Evolutionary conservation across 2,329 filamentous ascomycete species (phyloP), one percentile per base, ranked within the genome.

Genomic region (Aspergillus aculeatus): DNA sequence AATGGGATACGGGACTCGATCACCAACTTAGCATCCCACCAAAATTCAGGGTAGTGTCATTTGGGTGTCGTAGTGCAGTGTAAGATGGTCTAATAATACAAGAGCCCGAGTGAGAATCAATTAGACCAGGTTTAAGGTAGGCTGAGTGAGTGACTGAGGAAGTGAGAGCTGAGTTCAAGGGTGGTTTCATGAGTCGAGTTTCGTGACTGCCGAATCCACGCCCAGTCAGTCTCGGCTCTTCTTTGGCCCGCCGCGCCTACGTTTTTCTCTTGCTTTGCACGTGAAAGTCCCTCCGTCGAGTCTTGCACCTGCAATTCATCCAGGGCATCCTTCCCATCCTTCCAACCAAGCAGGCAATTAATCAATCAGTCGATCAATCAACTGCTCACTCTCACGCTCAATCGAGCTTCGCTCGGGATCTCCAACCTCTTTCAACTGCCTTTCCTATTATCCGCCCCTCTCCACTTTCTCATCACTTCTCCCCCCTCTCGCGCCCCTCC

Each of bases 321-420:
- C 32, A 23, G 4, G 4, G 23, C 23, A 35, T 35, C 32, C 26
- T 44, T 41, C 26, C 26, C 11, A 35, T 35, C 32, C 32, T 35
- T 35, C 32, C 14, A 35, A 35, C 26, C 26, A 29, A 29, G 26
- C 26, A 29, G 26, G 32, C 12, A 11, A 35, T 35, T 7, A 35
- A 12, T 35, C 32, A 35, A 14, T 35, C 38, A 41, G 6, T 16
- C 38, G 2, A n/a, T 41, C 38, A 41, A 41, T 19, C 38, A 56
- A 29, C 54, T 35, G 26, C 41, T 56, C 44, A 41, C 53, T 48
- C 19, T 23, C 47, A 11, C 48, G n/a, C 50, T 32, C 49, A 12
- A 12, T 35, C 32, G 16, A 35, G 32, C 32, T 55, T 61, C 54
- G 35, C 54, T 44, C 60, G 56, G 47, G 56, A 63, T 56, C 59